phyloP scores from a whole-genome alignment of 768 basidiomycete species.

The Multifurca ochricompacta region DNA sequence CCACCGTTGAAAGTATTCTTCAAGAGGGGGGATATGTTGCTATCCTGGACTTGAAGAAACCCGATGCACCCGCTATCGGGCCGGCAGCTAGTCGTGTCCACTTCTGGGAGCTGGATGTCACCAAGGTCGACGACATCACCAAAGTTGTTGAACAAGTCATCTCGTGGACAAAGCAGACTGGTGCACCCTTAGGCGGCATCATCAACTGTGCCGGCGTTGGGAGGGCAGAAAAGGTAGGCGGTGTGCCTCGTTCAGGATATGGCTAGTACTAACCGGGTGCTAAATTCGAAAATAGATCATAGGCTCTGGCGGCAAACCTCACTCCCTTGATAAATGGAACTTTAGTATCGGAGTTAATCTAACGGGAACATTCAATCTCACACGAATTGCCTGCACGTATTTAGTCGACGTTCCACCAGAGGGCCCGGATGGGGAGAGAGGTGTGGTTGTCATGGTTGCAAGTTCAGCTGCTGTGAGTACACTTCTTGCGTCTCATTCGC shows the following conservation, averaged over 20 bases:
- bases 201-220: conserved; percentile 54
- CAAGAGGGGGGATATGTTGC: conserved; percentile 28
- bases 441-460: conserved; percentile 50
- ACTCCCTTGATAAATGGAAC: conserved; percentile 45
- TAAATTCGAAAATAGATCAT: conserved; percentile 35
- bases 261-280: not conserved
- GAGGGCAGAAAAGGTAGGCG: conserved; percentile 25
- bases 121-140: conserved; percentile 24
- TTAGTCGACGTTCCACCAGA: conserved; percentile 40
- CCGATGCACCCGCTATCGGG: conserved; percentile 10
- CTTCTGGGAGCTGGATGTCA: conserved; percentile 25
- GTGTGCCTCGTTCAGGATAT: not conserved
- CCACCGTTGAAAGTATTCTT: conserved; percentile 41
- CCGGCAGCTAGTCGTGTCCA: not conserved
- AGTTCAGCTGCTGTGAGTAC: conserved; percentile 39
- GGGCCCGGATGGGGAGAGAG: conserved; percentile 44
- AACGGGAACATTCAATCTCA: conserved; percentile 52
- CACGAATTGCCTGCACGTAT: conserved; percentile 43
- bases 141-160: conserved; percentile 24
- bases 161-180: conserved; percentile 28
- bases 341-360: conserved; percentile 47
- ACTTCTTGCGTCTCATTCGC: not conserved
- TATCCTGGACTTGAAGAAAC: conserved; percentile 43
- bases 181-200: conserved; percentile 46
- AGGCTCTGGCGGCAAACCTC: conserved; percentile 37